Evolutionary conservation across 768 basidiomycete genomes (phyloP).

Genomic region (Tephrocybe sp.): DNA sequence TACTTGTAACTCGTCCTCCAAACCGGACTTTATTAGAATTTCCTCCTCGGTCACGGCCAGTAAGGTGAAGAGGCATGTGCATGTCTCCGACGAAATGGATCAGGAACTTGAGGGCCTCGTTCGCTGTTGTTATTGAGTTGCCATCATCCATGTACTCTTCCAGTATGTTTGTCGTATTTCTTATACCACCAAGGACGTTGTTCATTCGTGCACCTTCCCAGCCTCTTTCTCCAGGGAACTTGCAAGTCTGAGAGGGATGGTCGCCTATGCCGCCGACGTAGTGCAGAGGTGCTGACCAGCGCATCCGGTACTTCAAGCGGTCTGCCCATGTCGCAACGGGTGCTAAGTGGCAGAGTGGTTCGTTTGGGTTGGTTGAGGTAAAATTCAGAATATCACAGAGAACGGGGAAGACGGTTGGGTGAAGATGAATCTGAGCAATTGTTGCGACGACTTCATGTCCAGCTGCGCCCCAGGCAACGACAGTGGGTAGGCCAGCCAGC

Average conservation of each 20-base stretch:
- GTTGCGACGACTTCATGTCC: slow-evolving; percentile 94
- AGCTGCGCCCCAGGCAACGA: slow-evolving; percentile 42
- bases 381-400: slow-evolving; percentile 71
- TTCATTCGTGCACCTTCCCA: slow-evolving; percentile 55
- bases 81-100: slow-evolving; percentile 92
- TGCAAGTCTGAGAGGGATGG: slow-evolving; percentile 71
- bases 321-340: slow-evolving; percentile 91
- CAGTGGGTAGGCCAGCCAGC: slow-evolving; percentile 12
- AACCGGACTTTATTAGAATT: slow-evolving; percentile 77
- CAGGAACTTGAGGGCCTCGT: slow-evolving; percentile 88
- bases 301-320: slow-evolving; percentile 54
- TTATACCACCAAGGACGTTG: slow-evolving; percentile 77
- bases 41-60: slow-evolving; percentile 84
- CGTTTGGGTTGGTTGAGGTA: slow-evolving; percentile 29
- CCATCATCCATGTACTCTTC: slow-evolving; percentile 39
- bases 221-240: slow-evolving; percentile 71
- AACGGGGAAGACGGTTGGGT: slow-evolving; percentile 62
- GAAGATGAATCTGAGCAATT: slow-evolving; percentile 89
- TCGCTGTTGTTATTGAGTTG: slow-evolving; percentile 37
- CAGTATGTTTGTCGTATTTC: slow-evolving; percentile 70
- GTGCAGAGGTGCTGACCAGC: slow-evolving; percentile 74
- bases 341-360: slow-evolving; percentile 72
- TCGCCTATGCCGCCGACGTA: slow-evolving; percentile 76
- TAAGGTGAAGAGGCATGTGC: slow-evolving; percentile 92
- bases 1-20: slow-evolving; percentile 69